Percentiles rank a stretch among this genome's conserved stretches.
Conservation (phyloP, 495 filamentous ascomycete species). For the Aspergillus conjunctus region DNA sequence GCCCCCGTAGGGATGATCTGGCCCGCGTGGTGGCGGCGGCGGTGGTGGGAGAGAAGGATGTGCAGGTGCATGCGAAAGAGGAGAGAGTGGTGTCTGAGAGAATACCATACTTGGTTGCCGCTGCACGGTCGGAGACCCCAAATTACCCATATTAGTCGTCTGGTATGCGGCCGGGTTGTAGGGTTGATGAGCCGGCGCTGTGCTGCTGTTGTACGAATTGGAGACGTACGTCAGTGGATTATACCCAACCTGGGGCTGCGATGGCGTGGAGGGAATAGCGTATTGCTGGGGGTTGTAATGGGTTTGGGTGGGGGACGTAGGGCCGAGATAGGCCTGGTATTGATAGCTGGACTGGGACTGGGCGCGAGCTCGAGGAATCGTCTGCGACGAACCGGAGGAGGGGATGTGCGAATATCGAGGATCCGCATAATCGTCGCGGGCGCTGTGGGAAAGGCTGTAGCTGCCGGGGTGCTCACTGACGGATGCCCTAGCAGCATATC, state of each 20-base stretch:
- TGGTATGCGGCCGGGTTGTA: conserved; percentile 76
- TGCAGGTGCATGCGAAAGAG: conserved; percentile 37
- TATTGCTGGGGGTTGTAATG: conserved; percentile 87
- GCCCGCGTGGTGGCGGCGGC: conserved; percentile 49
- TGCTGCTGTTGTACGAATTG: conserved; percentile 31
- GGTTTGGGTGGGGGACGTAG: conserved; percentile 54
- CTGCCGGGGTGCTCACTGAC: conserved; percentile 22
- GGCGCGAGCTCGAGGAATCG: conserved; percentile 46
- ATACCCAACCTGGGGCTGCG: conserved; percentile 45
- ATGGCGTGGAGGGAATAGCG: conserved; percentile 61
- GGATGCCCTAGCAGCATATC: conserved; percentile 25
- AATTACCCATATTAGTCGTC: conserved; percentile 28
- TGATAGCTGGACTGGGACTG: conserved; percentile 59
- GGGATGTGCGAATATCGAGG: conserved; percentile 37
- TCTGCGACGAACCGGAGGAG: conserved; percentile 39
- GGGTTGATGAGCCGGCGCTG: conserved; percentile 53
- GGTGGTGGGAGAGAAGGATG: conserved; percentile 44
- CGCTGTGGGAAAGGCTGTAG: conserved; percentile 32
- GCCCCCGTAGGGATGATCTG: conserved; percentile 51
- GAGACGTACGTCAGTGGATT: conserved; percentile 48
- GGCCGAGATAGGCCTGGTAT: conserved; percentile 57
- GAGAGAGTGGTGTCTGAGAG: conserved; percentile 38
- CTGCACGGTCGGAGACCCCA: conserved; percentile 34
- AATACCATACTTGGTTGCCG: conserved; percentile 39
- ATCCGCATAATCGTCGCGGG: conserved; percentile 43